Base-by-base conservation (phyloP, 2,329 filamentous ascomycete genomes). In the Chaetoscypha palmicola region DNA sequence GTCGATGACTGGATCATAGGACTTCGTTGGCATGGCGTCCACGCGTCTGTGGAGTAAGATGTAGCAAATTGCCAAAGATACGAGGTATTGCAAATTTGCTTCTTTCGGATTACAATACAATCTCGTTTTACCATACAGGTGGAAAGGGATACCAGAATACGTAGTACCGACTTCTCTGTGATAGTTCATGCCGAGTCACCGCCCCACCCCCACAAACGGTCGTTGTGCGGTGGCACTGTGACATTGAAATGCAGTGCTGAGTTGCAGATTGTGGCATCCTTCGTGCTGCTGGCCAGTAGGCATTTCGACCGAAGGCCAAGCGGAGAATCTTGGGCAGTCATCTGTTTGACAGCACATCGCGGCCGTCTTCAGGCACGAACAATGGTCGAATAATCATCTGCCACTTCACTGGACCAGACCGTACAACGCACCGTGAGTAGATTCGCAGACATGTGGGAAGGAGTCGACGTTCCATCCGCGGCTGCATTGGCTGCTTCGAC, bases 401-500 rank as follows among this genome's bases (percentile, higher is more conserved):
- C 44, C 39, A 43, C 38, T 43, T 46, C 44, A 46, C 26, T 14
- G 21, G 17, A 11, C 22, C 9, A 32, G 35, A 24, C 28, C 19
- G 39, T 43, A 46, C 44, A 46, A 31, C 44, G 34, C 44, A 46
- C 34, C 21, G 39, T 38, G 44, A 38, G 39, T 43, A 42, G 24
- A 28, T 28, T 28, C 24, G 12, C 7, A 12, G 12, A 7, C 24
- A 28, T 28, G 7, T 28, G 24, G 24, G 12, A 28, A 12, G 7
- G 12, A 7, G 7, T 7, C 24, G 12, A 28, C 7, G 24, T 28
- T 28, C 12, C 24, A 28, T 28, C 24, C 7, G 24, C 24, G 24
- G 24, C 24, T 28, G 24, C 24, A 28, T 28, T 7, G 7, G 24
- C 24, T 28, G 24, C 12, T 28, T 7, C 24, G 24, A 12, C 24